Base-by-base conservation (phyloP, 1,284 basidiomycete species). In the Apiotrichum gamsii region DNA sequence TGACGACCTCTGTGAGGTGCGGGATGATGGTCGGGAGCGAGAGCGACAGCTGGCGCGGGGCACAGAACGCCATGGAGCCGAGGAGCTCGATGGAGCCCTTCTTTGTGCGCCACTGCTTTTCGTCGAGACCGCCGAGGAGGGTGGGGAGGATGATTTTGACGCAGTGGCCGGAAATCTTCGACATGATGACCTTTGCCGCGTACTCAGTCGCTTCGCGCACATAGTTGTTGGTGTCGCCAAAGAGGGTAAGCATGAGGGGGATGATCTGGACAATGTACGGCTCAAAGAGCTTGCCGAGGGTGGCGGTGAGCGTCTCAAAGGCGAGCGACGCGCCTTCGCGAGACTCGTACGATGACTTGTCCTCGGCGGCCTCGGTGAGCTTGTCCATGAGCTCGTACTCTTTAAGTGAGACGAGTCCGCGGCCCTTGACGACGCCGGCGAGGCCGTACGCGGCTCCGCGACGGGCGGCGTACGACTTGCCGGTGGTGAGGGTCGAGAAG, bases 101-200 rank as follows among this genome's bases (percentile, higher is more conserved):
- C 77, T 98, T 98, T 2, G 93, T 90, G 23, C 94, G 80, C 95
- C 95, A 98, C 69, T 98, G 95, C 70, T 96, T 97, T 70, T 98
- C 95, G 59, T 97, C 93, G 39, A 98, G 76, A 29, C 91, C 94
- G 29, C 84, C 84, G 5, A 99, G 78, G 8, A 99, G 73, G 2
- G 87, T 85, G 0, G 95, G 95, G 6, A 98, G 75, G 53, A 98
- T 91, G 43, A 91, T 80, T 74, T 98, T 98, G 69, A 98, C 86
- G 37, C 90, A 91, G 68, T 93, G 44, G 18, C 89, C 91, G 9
- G 90, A 94, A 64, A 99, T 79, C 58, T 88, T 88, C 2, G 83
- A 86, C 94, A 98, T 98, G 74, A 99, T 90, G 36, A 91, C 84
- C 49, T 85, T 82, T 6, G 93, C 84, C 1, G 95, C 87, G 59